Conservation (phyloP, 495 filamentous ascomycete species). For the Xylaria nigripes region DNA sequence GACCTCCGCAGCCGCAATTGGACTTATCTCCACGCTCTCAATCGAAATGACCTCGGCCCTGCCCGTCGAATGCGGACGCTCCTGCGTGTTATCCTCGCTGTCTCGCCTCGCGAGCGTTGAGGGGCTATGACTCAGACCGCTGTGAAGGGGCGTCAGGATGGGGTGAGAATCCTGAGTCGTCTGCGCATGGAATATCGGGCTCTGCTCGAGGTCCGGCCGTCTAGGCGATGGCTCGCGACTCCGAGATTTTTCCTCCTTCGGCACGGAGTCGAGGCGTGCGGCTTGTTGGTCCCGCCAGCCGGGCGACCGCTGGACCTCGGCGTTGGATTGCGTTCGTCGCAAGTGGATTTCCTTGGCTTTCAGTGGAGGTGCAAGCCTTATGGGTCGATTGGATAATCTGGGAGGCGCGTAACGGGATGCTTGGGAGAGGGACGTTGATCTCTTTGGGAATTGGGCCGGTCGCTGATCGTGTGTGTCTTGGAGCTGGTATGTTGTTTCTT, state of each 20-base stretch:
- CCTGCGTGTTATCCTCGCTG: too few species aligned
- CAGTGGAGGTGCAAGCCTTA: background rate
- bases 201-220: too few species aligned
- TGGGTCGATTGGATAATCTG: background rate
- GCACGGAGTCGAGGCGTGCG: background rate
- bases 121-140: too few species aligned
- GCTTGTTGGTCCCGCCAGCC: background rate
- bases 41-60: too few species aligned
- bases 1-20: background rate
- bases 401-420: constrained; percentile 1
- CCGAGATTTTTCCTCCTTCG: background rate
- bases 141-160: too few species aligned
- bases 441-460: constrained; percentile 2
- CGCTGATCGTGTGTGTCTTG: background rate
- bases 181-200: too few species aligned
- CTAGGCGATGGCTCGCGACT: too few species aligned
- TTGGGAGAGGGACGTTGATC: constrained; percentile 9
- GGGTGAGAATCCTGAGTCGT: too few species aligned
- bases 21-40: too few species aligned
- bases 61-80: too few species aligned
- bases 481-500: too few species aligned
- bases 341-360: constrained; percentile 1
- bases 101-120: too few species aligned
- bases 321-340: constrained; percentile 8
- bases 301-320: background rate